phyloP scores from a whole-genome alignment of 768 basidiomycete species.

The Auriscalpium microsporum region DNA sequence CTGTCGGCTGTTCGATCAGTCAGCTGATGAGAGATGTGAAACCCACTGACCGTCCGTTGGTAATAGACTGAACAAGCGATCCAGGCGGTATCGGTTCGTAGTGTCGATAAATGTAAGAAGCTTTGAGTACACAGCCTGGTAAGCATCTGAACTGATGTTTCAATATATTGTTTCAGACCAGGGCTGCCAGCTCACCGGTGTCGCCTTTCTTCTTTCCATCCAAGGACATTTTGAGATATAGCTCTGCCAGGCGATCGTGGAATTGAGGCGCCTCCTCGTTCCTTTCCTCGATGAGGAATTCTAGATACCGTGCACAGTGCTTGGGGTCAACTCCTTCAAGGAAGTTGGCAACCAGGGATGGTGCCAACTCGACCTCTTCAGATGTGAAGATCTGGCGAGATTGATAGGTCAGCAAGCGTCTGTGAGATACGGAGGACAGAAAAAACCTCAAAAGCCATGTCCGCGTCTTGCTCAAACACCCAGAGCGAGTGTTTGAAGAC shows the following conservation, averaged over 20 bases:
- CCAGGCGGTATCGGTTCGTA: constrained; percentile 62
- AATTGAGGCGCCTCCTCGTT: constrained; percentile 58
- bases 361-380: constrained; percentile 88
- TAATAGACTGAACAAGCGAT: constrained; percentile 75
- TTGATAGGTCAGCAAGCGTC: neutral
- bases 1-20: constrained; percentile 28
- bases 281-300: constrained; percentile 71
- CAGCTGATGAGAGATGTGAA: neutral
- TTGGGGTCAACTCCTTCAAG: constrained; percentile 62
- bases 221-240: constrained; percentile 70
- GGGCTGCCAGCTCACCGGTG: constrained; percentile 34
- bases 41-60: constrained; percentile 60
- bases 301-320: constrained; percentile 75
- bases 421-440: neutral
- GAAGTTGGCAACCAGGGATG: constrained; percentile 64
- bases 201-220: constrained; percentile 50
- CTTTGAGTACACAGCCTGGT: constrained; percentile 49
- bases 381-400: constrained; percentile 79
- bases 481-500: constrained; percentile 79
- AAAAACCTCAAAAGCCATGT: constrained; percentile 68
- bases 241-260: constrained; percentile 84
- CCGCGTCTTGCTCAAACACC: constrained; percentile 69
- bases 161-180: neutral
- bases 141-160: constrained; percentile 31
- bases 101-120: constrained; percentile 70